A percentile compares a stretch with the other conserved stretches of the same genome.
Conservation (phyloP, 441 rosid species). For the Syzygium malaccense region DNA sequence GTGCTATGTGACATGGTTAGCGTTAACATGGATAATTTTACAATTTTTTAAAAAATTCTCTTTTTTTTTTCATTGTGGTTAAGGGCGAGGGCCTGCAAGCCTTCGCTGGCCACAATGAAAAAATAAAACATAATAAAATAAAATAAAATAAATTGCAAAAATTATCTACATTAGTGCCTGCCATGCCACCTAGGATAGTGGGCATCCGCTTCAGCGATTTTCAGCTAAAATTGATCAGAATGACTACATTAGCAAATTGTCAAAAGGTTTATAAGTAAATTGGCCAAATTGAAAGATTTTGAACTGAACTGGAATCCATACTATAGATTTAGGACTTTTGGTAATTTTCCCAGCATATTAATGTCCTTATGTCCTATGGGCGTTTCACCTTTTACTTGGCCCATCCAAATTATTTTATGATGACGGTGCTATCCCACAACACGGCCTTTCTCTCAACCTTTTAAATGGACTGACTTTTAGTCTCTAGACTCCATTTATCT, state of each 20-base stretch:
- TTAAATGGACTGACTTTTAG: not conserved
- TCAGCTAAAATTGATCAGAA: accelerated
- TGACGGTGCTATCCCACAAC: not conserved
- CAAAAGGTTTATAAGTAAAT: not conserved
- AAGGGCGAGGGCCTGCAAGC: not conserved
- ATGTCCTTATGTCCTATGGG: not conserved
- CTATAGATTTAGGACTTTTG: not conserved
- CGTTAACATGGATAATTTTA: not conserved
- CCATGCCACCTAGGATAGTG: accelerated
- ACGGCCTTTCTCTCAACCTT: not conserved
- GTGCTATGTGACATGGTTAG: accelerated
- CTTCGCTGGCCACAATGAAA: not conserved
- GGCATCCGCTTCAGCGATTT: accelerated
- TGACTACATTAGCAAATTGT: not conserved
- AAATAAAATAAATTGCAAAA: not conserved
- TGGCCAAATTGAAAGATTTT: not conserved
- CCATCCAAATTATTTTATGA: not conserved
- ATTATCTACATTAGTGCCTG: not conserved
- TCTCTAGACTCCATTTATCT: not conserved
- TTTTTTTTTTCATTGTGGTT: not conserved
- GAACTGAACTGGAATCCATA: accelerated
- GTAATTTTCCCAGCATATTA: not conserved
- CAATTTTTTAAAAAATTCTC: not conserved
- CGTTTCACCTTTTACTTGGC: not conserved
- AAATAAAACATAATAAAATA: not conserved